These are phyloP conservation scores for Pseudogymnoascus sp. DNA, from an alignment of 2,329 filamentous ascomycete genomes.

Conservation along the genomic window DNA sequence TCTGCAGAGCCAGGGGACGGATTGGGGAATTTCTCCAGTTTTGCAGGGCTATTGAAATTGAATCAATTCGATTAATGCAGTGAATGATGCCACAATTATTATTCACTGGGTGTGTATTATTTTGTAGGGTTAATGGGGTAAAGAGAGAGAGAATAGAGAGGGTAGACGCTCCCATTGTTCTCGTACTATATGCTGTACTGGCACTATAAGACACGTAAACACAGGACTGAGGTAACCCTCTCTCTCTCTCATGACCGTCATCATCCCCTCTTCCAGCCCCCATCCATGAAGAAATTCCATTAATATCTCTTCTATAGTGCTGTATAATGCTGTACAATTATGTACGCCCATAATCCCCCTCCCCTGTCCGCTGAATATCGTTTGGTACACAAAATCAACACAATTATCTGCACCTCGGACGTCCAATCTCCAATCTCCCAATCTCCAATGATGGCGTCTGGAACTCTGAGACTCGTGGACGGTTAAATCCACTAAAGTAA, in stretches of 20 bases:
- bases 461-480: background rate
- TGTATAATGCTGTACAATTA: background rate
- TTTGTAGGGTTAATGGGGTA: background rate
- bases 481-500: background rate
- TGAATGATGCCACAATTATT: background rate
- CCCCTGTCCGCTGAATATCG: background rate
- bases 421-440: background rate
- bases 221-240: background rate
- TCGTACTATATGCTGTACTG: background rate
- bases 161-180: background rate
- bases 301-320: background rate
- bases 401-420: background rate
- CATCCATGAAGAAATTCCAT: background rate
- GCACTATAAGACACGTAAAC: no score
- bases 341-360: background rate
- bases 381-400: background rate
- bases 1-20: constrained; percentile 1
- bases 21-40: constrained; percentile 4
- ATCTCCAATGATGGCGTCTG: background rate
- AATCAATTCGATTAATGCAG: background rate
- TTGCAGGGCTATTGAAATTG: constrained; percentile 8
- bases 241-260: background rate
- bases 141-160: background rate
- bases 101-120: background rate
- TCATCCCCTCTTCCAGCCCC: background rate